Percentiles rank a stretch among this genome's conserved stretches.
Evolutionary conservation across 306 rosid genomes (phyloP).

Genomic region (Gleditsia sinensis): DNA sequence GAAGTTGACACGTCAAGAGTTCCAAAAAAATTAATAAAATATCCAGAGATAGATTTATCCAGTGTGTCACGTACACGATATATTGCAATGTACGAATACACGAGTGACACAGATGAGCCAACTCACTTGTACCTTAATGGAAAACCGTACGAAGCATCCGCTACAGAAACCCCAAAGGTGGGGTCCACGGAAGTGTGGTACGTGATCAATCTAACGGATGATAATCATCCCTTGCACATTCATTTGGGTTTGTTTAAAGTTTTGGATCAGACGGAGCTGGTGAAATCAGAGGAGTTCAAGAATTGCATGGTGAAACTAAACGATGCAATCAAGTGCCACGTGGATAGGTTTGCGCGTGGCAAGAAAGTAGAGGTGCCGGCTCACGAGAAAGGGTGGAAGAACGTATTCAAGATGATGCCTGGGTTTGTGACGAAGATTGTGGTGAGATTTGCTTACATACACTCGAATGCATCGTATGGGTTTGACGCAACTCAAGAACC

Average conservation of each 20-base stretch:
- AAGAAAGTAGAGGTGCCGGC: slow-evolving; percentile 40
- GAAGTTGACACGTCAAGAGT: slow-evolving; percentile 52
- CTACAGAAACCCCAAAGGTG: slow-evolving; percentile 60
- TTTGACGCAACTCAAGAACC: slow-evolving; percentile 67
- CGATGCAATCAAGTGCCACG: slow-evolving; percentile 66
- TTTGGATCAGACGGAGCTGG: slow-evolving; percentile 65
- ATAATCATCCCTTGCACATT: slow-evolving; percentile 85
- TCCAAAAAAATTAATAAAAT: slow-evolving; percentile 45
- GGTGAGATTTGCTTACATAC: slow-evolving; percentile 71
- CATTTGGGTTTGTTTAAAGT: slow-evolving; percentile 70
- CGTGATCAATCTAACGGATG: slow-evolving; percentile 82
- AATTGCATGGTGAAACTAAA: slow-evolving; percentile 56
- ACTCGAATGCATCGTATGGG: slow-evolving; percentile 55
- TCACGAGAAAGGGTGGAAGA: slow-evolving; percentile 86
- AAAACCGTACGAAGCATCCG: slow-evolving; percentile 57
- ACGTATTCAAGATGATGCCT: slow-evolving; percentile 79
- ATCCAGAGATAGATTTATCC: slow-evolving; percentile 52
- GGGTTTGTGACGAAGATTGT: slow-evolving; percentile 57
- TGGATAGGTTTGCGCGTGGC: slow-evolving; percentile 65
- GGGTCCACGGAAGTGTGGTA: slow-evolving; percentile 77
- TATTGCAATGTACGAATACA: slow-evolving; percentile 70
- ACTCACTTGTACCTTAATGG: slow-evolving; percentile 69
- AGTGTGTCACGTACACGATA: slow-evolving; percentile 52
- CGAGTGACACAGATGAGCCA: slow-evolving; percentile 53
- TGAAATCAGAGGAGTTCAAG: slow-evolving; percentile 50